Conservation (phyloP, 345 rosid genomes). For the Moricandia arvensis region DNA sequence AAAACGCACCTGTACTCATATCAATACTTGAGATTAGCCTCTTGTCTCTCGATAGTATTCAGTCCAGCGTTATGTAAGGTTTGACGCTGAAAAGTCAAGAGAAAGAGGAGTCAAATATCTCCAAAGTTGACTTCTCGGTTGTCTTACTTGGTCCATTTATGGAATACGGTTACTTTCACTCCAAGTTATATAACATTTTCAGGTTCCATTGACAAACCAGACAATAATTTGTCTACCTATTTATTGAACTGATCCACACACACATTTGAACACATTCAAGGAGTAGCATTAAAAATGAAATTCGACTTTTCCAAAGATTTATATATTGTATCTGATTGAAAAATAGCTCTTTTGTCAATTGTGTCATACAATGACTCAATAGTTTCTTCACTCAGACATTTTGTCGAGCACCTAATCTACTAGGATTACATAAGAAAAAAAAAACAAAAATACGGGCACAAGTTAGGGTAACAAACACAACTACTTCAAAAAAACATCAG, state of each 20-base stretch:
- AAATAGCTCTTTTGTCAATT: no score
- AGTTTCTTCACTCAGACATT: background rate
- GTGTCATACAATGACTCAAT: no score
- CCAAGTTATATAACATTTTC: background rate
- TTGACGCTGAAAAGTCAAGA: background rate
- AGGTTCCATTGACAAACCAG: background rate
- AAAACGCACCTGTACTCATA: background rate
- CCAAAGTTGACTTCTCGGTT: background rate
- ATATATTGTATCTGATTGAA: no score
- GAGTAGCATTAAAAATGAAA: background rate
- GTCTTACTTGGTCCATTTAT: background rate
- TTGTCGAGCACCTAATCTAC: background rate
- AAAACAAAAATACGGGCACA: background rate
- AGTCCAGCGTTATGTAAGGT: background rate
- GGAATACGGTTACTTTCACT: background rate
- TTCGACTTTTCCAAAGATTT: background rate
- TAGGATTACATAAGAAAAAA: background rate
- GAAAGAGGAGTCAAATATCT: background rate
- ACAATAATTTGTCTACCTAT: background rate
- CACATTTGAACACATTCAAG: background rate
- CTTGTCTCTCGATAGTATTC: background rate
- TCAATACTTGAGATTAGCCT: background rate
- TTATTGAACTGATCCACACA: background rate
- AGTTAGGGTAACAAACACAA: background rate
- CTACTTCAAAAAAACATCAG: background rate